These are phyloP conservation scores for Myxozyma melibiosi DNA, from an alignment of 805 yeast species.

Conservation along the genomic window DNA sequence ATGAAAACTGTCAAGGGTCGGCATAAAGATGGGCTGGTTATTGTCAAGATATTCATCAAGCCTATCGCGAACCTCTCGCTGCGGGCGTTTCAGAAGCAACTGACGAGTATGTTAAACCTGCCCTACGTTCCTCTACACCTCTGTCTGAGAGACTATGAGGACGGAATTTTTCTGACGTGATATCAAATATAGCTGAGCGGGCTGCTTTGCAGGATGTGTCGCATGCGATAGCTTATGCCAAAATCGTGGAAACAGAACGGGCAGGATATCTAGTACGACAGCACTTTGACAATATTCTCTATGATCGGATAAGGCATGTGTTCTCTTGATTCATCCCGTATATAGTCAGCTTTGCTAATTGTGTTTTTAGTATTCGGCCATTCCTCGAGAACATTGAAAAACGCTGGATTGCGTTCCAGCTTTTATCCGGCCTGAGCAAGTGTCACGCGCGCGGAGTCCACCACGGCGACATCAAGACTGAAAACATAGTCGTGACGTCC, in stretches of 20 bases:
- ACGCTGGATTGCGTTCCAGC: slow-evolving; percentile 80
- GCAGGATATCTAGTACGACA: slow-evolving; percentile 92
- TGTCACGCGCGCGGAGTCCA: slow-evolving; percentile 64
- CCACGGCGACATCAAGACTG: slow-evolving; percentile 93
- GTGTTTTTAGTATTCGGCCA: slow-evolving; percentile 67
- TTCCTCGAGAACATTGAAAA: slow-evolving; percentile 80
- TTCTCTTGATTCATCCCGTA: background rate
- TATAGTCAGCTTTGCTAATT: background rate
- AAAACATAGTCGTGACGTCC: slow-evolving; percentile 80
- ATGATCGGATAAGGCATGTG: slow-evolving; percentile 65
- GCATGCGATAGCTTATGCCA: slow-evolving; percentile 70
- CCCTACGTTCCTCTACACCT: too few relatives aligned
- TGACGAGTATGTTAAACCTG: slow-evolving; percentile 27
- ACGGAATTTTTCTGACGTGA: slow-evolving; percentile 26
- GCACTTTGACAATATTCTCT: slow-evolving; percentile 73
- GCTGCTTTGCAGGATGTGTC: slow-evolving; percentile 52
- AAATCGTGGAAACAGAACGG: slow-evolving; percentile 81
- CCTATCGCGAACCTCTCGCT: slow-evolving; percentile 47
- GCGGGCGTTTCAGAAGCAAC: slow-evolving; percentile 20
- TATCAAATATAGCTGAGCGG: slow-evolving; percentile 44
- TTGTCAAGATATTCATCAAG: slow-evolving; percentile 81
- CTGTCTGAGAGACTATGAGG: background rate
- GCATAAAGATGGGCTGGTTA: slow-evolving; percentile 69
- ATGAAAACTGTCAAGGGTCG: slow-evolving; percentile 82
- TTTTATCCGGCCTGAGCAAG: slow-evolving; percentile 61